Conservation (phyloP, 1,284 basidiomycete genomes). For the Ustilago sp. region DNA sequence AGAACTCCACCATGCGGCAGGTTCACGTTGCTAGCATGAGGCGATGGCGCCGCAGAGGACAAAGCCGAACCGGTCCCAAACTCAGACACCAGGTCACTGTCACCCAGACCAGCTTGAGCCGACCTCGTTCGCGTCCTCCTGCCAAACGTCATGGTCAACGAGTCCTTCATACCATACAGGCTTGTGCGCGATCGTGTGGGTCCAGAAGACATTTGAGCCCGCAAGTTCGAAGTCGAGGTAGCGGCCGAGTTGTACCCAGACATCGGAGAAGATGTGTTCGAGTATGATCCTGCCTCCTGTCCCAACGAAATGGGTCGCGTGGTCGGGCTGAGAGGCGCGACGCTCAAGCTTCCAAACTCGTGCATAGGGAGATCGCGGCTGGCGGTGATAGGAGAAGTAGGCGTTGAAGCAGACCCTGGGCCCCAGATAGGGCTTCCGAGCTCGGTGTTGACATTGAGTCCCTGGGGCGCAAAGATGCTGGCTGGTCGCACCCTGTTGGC, state of each 20-base stretch:
- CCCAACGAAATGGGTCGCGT: slow-evolving; percentile 15
- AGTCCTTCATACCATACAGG: slow-evolving; percentile 47
- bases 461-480: slow-evolving; percentile 42
- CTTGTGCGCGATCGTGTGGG: slow-evolving; percentile 32
- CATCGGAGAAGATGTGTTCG: slow-evolving; percentile 41
- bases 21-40: slow-evolving; percentile 29
- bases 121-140: slow-evolving; percentile 34
- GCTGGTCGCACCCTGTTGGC: slow-evolving; percentile 39
- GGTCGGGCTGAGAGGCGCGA: slow-evolving; percentile 25
- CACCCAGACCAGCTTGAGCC: slow-evolving; percentile 26
- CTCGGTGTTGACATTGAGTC: slow-evolving; percentile 38
- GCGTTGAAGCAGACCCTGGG: slow-evolving; percentile 36
- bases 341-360: slow-evolving; percentile 36
- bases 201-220: slow-evolving; percentile 13
- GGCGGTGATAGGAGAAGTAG: slow-evolving; percentile 32
- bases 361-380: slow-evolving; percentile 32
- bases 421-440: slow-evolving; percentile 36
- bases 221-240: slow-evolving; percentile 33
- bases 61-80: slow-evolving; percentile 21
- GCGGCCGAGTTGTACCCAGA: slow-evolving; percentile 28
- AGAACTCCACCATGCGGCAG: slow-evolving; percentile 21
- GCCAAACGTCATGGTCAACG: slow-evolving; percentile 44
- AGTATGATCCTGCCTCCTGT: slow-evolving; percentile 16
- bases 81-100: slow-evolving; percentile 12
- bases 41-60: slow-evolving; percentile 34